These are phyloP conservation scores for Musa acuminata DNA, from an alignment of 176 grass and related monocot genomes.

Conservation along the genomic window DNA sequence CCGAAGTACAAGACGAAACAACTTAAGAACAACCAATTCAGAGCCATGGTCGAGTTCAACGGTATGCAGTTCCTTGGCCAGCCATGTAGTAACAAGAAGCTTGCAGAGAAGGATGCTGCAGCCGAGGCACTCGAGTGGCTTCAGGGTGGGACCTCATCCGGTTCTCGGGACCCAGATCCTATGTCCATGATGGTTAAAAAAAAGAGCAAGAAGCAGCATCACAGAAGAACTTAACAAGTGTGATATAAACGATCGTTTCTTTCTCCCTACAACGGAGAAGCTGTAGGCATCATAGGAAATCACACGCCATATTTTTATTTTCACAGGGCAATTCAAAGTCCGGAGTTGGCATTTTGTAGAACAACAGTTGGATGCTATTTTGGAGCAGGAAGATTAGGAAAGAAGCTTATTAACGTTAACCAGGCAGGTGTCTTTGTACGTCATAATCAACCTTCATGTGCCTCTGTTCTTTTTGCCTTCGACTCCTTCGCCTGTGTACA, in stretches of 20 bases:
- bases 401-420: neutral
- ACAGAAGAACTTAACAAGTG: slow-evolving; percentile 27
- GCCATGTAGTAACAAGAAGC: slow-evolving; percentile 76
- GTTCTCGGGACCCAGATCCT: slow-evolving; percentile 27
- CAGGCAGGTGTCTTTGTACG: neutral
- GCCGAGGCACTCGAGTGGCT: slow-evolving; percentile 73
- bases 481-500: neutral
- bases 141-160: slow-evolving; percentile 25
- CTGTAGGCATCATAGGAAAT: neutral
- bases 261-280: neutral
- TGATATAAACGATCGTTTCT: neutral
- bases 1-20: slow-evolving; percentile 75
- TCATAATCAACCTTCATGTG: neutral
- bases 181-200: slow-evolving; percentile 58
- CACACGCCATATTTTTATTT: slow-evolving; percentile 22
- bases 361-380: neutral
- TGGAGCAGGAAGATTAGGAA: neutral
- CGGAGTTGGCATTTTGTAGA: neutral
- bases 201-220: slow-evolving; percentile 55
- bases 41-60: slow-evolving; percentile 71
- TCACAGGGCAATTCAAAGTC: slow-evolving; percentile 6
- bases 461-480: neutral
- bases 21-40: slow-evolving; percentile 50
- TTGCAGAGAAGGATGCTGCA: slow-evolving; percentile 79
- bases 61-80: slow-evolving; percentile 91